These are phyloP conservation scores for Alternaria tenuissima DNA, from an alignment of 2,329 filamentous ascomycete species.

Conservation along the genomic window DNA sequence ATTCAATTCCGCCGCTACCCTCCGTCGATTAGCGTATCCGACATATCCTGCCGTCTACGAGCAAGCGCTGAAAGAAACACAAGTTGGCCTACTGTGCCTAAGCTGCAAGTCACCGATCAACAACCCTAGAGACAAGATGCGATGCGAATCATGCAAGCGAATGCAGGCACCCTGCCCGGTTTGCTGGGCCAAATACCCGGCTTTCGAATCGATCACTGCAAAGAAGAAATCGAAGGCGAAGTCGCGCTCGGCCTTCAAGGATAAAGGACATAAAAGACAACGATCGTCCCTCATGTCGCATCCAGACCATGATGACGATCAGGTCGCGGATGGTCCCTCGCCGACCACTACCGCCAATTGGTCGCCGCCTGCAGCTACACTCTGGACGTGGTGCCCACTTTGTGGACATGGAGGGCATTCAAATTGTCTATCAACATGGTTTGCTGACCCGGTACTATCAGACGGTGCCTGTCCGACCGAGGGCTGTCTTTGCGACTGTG, in stretches of 20 bases:
- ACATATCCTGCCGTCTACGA: slow-evolving; percentile 66
- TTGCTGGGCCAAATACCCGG: slow-evolving; percentile 56
- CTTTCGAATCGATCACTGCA: slow-evolving; percentile 46
- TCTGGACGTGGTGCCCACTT: slow-evolving; percentile 66
- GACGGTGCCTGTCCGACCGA: slow-evolving; percentile 66
- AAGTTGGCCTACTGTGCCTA: slow-evolving; percentile 63
- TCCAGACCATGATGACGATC: slow-evolving; percentile 12
- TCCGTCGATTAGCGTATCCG: slow-evolving; percentile 65
- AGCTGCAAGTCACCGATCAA: slow-evolving; percentile 65
- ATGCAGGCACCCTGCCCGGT: slow-evolving; percentile 55
- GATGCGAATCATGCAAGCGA: slow-evolving; percentile 60
- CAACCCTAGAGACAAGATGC: slow-evolving; percentile 59
- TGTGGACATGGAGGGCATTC: slow-evolving; percentile 69
- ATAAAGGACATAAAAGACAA: slow-evolving; percentile 36
- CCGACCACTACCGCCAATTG: slow-evolving; percentile 33
- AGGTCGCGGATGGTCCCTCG: slow-evolving; percentile 28
- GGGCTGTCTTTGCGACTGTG: slow-evolving; percentile 68
- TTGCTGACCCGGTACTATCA: slow-evolving; percentile 54
- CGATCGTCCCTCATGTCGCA: slow-evolving; percentile 36
- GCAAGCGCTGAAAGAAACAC: slow-evolving; percentile 63
- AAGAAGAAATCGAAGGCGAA: slow-evolving; percentile 43
- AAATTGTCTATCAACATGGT: slow-evolving; percentile 66
- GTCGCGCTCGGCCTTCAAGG: slow-evolving; percentile 27
- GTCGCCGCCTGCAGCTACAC: slow-evolving; percentile 40
- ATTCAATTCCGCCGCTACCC: slow-evolving; percentile 62